Evolutionary conservation across 371 early-diverging fungal species (phyloP).

Genomic region (Circinella minor): DNA sequence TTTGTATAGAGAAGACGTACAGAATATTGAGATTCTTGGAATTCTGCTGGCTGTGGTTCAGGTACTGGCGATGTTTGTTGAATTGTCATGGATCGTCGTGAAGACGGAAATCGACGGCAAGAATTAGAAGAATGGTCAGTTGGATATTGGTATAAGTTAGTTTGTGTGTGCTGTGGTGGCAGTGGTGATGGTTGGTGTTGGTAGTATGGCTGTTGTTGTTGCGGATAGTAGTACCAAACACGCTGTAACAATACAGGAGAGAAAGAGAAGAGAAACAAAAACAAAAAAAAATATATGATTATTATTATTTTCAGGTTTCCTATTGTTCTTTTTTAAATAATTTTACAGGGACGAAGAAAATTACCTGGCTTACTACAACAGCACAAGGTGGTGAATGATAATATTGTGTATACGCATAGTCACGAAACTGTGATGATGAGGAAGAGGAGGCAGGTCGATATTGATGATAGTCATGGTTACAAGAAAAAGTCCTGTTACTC

Average conservation of each 20-base stretch:
- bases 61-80: background rate
- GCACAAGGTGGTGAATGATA: constrained; percentile 3
- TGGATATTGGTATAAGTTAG: background rate
- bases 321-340: background rate
- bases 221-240: constrained; percentile 3
- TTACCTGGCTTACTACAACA: background rate
- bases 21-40: constrained; percentile 11
- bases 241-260: constrained; percentile 1
- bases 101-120: background rate
- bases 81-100: background rate
- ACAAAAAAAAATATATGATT: no score
- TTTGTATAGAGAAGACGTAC: constrained; percentile 46
- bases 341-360: background rate
- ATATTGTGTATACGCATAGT: background rate
- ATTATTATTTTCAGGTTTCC: no score
- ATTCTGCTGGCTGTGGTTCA: background rate
- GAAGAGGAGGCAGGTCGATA: no score
- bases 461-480: background rate
- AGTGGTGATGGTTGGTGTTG: background rate
- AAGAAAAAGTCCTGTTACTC: constrained; percentile 14
- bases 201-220: background rate
- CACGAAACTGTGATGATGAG: background rate
- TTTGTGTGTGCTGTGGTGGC: constrained; percentile 1
- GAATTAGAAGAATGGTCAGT: background rate
- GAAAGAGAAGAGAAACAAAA: background rate